phyloP scores from a whole-genome alignment of 192 early-diverging fungal genomes.

The Nowakowskiella sp. region DNA sequence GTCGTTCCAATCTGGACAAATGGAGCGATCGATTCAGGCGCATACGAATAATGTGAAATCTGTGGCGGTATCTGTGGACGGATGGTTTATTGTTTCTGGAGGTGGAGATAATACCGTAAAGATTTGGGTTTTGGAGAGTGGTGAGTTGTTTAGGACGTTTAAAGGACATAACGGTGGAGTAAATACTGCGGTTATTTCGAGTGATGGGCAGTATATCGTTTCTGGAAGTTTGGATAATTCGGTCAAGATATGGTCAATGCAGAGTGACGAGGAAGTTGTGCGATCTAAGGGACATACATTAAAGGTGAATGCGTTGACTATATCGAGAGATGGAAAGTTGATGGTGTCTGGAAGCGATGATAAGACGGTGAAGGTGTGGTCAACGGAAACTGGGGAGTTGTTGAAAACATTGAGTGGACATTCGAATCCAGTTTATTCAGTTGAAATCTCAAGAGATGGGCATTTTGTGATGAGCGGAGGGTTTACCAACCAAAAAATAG shows the following conservation, averaged over 20 bases:
- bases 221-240: conserved; percentile 13
- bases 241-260: conserved; percentile 28
- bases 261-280: conserved; percentile 43
- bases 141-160: conserved; percentile 6
- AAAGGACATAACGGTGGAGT: conserved; percentile 12
- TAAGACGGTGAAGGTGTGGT: conserved; percentile 18
- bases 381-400: conserved; percentile 44
- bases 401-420: conserved; percentile 69
- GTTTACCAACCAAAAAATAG: too few species aligned
- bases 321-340: conserved; percentile 9
- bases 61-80: conserved; percentile 9
- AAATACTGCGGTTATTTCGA: conserved; percentile 6
- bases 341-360: conserved; percentile 23
- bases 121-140: conserved; percentile 14
- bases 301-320: conserved; percentile 8
- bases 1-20: conserved; percentile 49
- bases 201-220: conserved; percentile 12
- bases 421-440: conserved; percentile 66
- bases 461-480: too few species aligned
- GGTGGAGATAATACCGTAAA: conserved; percentile 12
- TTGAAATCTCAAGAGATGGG: too few species aligned
- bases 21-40: conserved; percentile 41
- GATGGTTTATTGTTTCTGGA: conserved; percentile 3
- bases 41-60: conserved; percentile 1
- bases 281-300: conserved; percentile 8